These are phyloP conservation scores for Seiridium cupressi DNA, from an alignment of 2,329 filamentous ascomycete species.

Conservation along the genomic window DNA sequence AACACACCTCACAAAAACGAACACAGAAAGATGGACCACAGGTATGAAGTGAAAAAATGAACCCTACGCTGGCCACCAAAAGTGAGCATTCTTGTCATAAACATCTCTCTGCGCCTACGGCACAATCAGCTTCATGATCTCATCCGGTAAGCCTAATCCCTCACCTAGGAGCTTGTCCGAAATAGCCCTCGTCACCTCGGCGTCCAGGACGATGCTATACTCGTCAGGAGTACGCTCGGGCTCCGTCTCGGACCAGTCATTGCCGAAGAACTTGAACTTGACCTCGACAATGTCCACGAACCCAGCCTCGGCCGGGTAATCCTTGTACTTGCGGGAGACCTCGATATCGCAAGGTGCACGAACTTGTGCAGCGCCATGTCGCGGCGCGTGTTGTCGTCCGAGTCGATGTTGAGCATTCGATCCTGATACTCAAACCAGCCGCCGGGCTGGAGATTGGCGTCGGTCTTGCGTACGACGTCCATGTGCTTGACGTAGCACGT, in stretches of 20 bases:
- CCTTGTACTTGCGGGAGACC: slow-evolving; percentile 6
- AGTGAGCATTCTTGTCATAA: neutral
- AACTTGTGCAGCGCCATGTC: slow-evolving; percentile 4
- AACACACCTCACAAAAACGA: too few relatives aligned
- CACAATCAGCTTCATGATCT: slow-evolving; percentile 1
- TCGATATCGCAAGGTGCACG: slow-evolving; percentile 4
- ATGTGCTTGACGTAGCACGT: slow-evolving; percentile 5
- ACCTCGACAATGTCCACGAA: slow-evolving; percentile 7
- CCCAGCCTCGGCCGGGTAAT: slow-evolving; percentile 3
- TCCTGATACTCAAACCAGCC: slow-evolving; percentile 11
- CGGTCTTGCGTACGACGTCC: neutral
- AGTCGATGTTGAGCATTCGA: neutral
- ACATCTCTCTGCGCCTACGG: slow-evolving; percentile 4
- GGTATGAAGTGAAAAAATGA: too few relatives aligned
- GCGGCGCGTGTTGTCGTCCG: slow-evolving; percentile 1
- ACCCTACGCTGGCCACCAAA: slow-evolving; percentile 5
- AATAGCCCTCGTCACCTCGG: neutral
- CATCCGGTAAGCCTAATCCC: neutral
- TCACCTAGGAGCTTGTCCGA: neutral
- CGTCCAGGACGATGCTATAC: neutral
- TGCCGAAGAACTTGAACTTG: neutral
- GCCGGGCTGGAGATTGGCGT: slow-evolving; percentile 2
- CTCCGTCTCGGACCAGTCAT: neutral
- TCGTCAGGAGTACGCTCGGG: neutral
- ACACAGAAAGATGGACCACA: too few relatives aligned